Evolutionary conservation across 176 grass and related monocot species (phyloP).

Genomic region (Musa acuminata): DNA sequence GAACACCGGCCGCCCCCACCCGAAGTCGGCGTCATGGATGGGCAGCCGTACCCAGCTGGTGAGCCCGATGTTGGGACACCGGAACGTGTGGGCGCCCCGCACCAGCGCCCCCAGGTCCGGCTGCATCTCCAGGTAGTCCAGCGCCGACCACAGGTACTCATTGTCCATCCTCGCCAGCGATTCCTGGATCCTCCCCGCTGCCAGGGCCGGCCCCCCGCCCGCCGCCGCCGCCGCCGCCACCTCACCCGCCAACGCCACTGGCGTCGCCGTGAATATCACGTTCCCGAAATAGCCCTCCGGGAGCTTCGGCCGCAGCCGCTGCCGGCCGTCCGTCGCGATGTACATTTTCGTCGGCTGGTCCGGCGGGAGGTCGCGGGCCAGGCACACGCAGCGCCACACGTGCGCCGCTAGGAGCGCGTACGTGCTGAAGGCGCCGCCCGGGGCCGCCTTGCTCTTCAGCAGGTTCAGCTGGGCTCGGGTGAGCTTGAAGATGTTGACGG

Average conservation of each 20-base stretch:
- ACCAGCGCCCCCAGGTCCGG: constrained; percentile 60
- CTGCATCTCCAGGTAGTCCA: constrained; percentile 77
- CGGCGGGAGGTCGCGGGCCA: constrained; percentile 47
- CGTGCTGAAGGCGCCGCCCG: constrained; percentile 34
- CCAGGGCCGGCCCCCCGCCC: constrained; percentile 1
- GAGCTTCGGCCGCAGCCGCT: constrained; percentile 52
- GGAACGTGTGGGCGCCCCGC: constrained; percentile 71
- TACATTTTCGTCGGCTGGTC: constrained; percentile 81
- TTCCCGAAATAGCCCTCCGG: constrained; percentile 85
- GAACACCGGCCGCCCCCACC: constrained; percentile 77
- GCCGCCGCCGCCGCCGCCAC: constrained; percentile 14
- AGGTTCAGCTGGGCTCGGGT: constrained; percentile 33
- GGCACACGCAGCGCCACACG: constrained; percentile 68
- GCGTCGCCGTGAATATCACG: constrained; percentile 82
- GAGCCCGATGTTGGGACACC: constrained; percentile 68
- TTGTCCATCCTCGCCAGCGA: constrained; percentile 60
- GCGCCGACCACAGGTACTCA: constrained; percentile 54
- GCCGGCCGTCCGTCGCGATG: constrained; percentile 55
- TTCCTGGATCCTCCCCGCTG: constrained; percentile 48
- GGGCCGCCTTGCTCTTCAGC: constrained; percentile 24
- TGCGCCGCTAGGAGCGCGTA: constrained; percentile 56
- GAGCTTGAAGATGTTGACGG: constrained; percentile 75
- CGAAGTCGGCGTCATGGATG: constrained; percentile 70
- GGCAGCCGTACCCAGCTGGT: constrained; percentile 89
- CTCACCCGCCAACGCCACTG: constrained; percentile 45